phyloP scores from a whole-genome alignment of 306 rosid genomes.

The Cicer chorassanicum region DNA sequence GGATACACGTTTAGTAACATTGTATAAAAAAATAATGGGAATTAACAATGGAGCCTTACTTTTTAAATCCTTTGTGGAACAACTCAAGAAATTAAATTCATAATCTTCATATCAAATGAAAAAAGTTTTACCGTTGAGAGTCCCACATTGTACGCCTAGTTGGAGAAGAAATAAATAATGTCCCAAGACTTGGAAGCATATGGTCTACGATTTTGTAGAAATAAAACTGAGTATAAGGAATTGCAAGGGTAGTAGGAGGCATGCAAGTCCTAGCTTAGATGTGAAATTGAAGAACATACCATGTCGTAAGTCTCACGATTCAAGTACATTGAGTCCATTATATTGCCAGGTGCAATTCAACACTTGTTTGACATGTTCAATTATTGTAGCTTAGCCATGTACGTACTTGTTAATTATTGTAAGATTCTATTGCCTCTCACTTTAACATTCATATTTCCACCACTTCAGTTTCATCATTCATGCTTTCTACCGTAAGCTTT shows the following conservation, averaged over 20 bases:
- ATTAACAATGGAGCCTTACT: constrained; percentile 36
- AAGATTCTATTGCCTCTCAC: no score
- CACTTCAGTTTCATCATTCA: no score
- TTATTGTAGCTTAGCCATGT: no score
- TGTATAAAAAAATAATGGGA: constrained; percentile 57
- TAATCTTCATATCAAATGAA: no score
- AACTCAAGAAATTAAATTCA: constrained; percentile 33
- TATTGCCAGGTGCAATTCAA: no score
- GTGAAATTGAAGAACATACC: constrained; percentile 3
- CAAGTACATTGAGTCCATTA: constrained; percentile 1
- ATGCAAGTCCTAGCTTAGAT: constrained; percentile 7
- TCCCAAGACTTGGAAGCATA: background rate
- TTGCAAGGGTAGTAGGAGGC: background rate
- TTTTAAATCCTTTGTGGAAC: constrained; percentile 53
- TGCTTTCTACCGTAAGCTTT: no score
- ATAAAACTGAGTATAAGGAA: background rate
- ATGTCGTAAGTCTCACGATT: background rate
- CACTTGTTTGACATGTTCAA: no score
- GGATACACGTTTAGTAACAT: no score
- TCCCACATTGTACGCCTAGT: background rate
- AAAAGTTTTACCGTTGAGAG: background rate
- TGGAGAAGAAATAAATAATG: background rate
- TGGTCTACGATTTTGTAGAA: background rate
- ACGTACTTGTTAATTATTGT: no score
- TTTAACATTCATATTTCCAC: no score